phyloP scores from a whole-genome alignment of 1,139 yeast species.

The Yamadazyma siamensis region DNA sequence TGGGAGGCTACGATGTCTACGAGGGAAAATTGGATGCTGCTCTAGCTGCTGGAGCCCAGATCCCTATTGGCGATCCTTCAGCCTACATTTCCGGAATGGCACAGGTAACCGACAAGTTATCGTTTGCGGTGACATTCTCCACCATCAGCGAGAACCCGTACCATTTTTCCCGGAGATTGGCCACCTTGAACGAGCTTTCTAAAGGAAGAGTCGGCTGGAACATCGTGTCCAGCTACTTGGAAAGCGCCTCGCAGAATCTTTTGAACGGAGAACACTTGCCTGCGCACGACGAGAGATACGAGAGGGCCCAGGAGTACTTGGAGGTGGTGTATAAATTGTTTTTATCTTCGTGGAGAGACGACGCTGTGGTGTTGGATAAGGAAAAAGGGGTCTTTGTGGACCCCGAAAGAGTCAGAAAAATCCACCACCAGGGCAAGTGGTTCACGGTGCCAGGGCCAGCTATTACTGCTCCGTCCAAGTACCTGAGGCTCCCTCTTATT shows the following conservation, averaged over 20 bases:
- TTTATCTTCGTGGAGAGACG: conserved; percentile 46
- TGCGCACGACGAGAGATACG: conserved; percentile 39
- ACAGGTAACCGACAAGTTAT: conserved; percentile 35
- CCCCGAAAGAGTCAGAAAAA: conserved; percentile 38
- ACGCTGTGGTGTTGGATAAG: conserved; percentile 33
- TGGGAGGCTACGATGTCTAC: conserved; percentile 43
- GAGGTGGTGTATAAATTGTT: conserved; percentile 39
- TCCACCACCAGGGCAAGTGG: conserved; percentile 37
- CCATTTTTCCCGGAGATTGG: conserved; percentile 41
- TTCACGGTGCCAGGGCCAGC: conserved; percentile 45
- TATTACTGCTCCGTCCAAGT: conserved; percentile 39
- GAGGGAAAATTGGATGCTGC: conserved; percentile 33
- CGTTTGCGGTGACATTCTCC: conserved; percentile 41
- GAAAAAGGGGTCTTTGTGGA: conserved; percentile 34
- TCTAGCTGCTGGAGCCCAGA: conserved; percentile 39
- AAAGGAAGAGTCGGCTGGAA: conserved; percentile 48
- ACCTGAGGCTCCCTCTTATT: conserved; percentile 41
- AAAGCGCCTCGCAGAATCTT: conserved; percentile 38
- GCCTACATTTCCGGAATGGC: conserved; percentile 41
- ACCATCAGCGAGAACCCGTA: conserved; percentile 45
- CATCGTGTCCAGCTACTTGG: conserved; percentile 38
- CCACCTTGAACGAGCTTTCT: conserved; percentile 40
- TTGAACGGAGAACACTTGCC: conserved; percentile 32
- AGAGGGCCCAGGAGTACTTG: conserved; percentile 39
- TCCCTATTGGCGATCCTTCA: conserved; percentile 42